Conservation (phyloP, 768 basidiomycete genomes). For the Mycena capillaripes region DNA sequence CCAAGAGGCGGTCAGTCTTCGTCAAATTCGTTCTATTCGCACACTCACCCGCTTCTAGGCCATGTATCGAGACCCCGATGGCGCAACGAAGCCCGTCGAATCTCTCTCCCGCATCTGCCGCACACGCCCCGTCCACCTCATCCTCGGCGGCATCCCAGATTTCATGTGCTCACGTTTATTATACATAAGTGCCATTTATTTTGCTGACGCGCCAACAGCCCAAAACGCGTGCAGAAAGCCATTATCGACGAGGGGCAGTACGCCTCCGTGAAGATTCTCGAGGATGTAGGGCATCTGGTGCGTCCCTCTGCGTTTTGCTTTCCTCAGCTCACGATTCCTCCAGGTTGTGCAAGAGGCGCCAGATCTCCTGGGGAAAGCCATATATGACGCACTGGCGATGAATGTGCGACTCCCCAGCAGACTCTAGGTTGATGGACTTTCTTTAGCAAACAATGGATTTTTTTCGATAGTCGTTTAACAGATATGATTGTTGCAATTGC, state of each 20-base stretch:
- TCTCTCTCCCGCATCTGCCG: conserved; percentile 57
- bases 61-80: conserved; percentile 74
- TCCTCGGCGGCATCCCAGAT: conserved; percentile 66
- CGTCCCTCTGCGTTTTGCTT: neutral
- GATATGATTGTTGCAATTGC: neutral
- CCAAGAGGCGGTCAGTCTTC: conserved; percentile 71
- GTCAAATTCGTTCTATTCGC: neutral
- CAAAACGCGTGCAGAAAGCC: conserved; percentile 51
- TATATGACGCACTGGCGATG: conserved; percentile 42
- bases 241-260: conserved; percentile 51
- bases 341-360: conserved; percentile 40
- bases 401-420: conserved; percentile 19
- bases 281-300: conserved; percentile 51
- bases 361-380: conserved; percentile 39
- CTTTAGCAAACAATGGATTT: too few relatives aligned
- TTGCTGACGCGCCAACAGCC: conserved; percentile 40
- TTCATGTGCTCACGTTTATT: conserved; percentile 58
- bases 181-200: neutral
- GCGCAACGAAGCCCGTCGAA: conserved; percentile 65
- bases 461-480: neutral
- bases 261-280: conserved; percentile 48
- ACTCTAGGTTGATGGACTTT: neutral
- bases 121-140: conserved; percentile 63
- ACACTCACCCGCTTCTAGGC: conserved; percentile 51
- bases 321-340: neutral